phyloP scores from a whole-genome alignment of 768 basidiomycete species.

The Mrakia hoshinonis region DNA sequence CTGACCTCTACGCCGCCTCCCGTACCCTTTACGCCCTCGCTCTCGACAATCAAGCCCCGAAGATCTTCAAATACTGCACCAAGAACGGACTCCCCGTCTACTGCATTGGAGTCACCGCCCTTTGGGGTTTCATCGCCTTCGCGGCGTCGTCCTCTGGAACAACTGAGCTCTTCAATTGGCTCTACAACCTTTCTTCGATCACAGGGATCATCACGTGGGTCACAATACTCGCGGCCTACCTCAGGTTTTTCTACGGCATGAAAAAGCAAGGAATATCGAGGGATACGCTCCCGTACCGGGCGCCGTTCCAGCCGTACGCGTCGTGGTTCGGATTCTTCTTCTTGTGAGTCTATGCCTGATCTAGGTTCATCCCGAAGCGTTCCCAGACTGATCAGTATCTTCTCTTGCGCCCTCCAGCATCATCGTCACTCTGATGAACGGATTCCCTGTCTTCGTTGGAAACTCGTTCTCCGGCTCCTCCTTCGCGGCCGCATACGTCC shows the following conservation, averaged over 20 bases:
- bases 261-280: conserved; percentile 18
- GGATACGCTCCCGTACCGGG: conserved; percentile 25
- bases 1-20: conserved; percentile 37
- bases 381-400: neutral
- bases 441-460: conserved; percentile 36
- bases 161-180: conserved; percentile 30
- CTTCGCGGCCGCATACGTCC: conserved; percentile 35
- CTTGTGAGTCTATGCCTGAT: neutral
- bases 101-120: conserved; percentile 28
- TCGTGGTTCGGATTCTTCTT: conserved; percentile 31
- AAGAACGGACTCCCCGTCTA: conserved; percentile 39
- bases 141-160: conserved; percentile 25
- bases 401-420: conserved; percentile 4
- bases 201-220: conserved; percentile 36
- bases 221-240: conserved; percentile 10
- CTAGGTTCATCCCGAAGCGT: neutral
- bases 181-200: conserved; percentile 40
- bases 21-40: conserved; percentile 40
- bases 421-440: conserved; percentile 33
- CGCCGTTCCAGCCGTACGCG: conserved; percentile 33
- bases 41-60: conserved; percentile 36
- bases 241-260: conserved; percentile 26
- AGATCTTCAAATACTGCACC: conserved; percentile 37
- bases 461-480: conserved; percentile 31
- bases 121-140: conserved; percentile 34